Evolutionary conservation across 192 early-diverging fungal species (phyloP).

Genomic region (Coemansia sp.): DNA sequence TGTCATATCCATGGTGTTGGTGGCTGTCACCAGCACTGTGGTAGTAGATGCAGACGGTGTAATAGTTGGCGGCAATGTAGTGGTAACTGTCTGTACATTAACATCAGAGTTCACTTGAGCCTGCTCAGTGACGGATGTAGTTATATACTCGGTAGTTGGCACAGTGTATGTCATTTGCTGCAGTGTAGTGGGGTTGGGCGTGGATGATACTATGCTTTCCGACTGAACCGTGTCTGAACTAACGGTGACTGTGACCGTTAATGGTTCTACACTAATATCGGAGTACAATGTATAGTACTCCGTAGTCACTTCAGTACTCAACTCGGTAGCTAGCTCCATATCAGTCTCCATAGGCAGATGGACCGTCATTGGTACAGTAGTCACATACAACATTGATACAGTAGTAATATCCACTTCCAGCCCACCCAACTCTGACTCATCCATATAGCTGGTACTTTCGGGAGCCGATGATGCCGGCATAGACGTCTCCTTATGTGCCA

Average conservation of each 20-base stretch:
- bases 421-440: too few relatives aligned
- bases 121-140: neutral
- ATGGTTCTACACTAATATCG: neutral
- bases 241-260: neutral
- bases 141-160: neutral
- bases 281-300: neutral
- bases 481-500: conserved; percentile 21
- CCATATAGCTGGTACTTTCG: too few relatives aligned
- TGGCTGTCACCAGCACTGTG: neutral
- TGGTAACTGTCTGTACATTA: conserved; percentile 1
- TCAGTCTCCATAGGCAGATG: neutral
- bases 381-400: too few relatives aligned
- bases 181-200: neutral
- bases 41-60: neutral
- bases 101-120: neutral
- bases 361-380: neutral
- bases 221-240: neutral
- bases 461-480: neutral
- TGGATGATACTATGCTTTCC: neutral
- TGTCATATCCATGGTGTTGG: neutral
- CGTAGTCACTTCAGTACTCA: neutral
- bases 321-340: neutral
- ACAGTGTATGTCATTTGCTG: neutral
- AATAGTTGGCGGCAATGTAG: neutral
- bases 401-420: too few relatives aligned